Base-by-base conservation (phyloP, 345 rosid species). In the Acer yangbiense region DNA sequence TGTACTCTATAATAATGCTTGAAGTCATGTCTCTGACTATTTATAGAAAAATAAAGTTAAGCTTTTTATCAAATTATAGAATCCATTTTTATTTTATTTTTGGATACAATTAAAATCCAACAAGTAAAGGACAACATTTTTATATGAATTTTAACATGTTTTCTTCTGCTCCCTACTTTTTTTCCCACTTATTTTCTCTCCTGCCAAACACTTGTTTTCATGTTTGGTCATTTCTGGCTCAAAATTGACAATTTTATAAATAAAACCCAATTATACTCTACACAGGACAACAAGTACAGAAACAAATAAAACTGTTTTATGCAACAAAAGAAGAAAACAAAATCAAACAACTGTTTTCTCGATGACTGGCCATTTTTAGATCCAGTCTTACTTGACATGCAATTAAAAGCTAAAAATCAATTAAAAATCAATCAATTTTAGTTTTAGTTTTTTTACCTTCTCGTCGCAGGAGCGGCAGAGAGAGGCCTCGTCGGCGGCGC, bases 401-500 rank as follows among this genome's bases (percentile, higher is more conserved):
- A 69, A 69, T 7, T 6, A 10, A 69, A 46, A 20, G 12, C 16
- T 3, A 23, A 44, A 44, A 20, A 35, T 27, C 1, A 61, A 64
- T 29, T n/a, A 7, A 32, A 23, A 27, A 76, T 18, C 13, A 1
- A 16, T 1, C 1, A 21, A 50, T 32, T 7, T 23, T 43, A 46
- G 54, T 67, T 25, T 35, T 29, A 27, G n/a, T 29, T 27, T 39
- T 9, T 20, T 14, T 65, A 84, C 98, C 86, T 91, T 90, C 62
- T 93, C 93, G 78, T 91, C 96, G 75, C 98, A 93, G 69, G 96
- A 60, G 76, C 89, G 88, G 84, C 98, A 93, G 23, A 91, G 96
- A 32, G 98, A 89, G 68, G 98, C 98, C 84, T 91, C 98, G 60
- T 93, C 95, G 73, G 94, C 94, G 52, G 98, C 98, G 78, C 98